Evolutionary conservation across 805 yeast species (phyloP).

Genomic region (Cyberlindnera maritima): DNA sequence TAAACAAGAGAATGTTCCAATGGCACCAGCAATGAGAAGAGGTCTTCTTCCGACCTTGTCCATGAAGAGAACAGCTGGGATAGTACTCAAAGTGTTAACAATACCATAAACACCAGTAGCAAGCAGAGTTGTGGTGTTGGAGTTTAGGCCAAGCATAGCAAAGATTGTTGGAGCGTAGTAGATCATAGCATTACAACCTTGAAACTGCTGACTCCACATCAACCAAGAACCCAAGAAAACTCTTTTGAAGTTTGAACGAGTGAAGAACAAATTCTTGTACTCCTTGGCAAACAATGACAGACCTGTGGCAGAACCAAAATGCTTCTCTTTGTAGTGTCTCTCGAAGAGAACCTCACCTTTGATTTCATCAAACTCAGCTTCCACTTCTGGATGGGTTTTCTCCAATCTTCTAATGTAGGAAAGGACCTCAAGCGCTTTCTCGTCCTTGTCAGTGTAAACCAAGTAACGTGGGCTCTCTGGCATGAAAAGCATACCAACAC

Average conservation of each 20-base stretch:
- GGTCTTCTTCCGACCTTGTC: constrained; percentile 43
- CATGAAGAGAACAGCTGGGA: constrained; percentile 23
- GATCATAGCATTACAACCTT: constrained; percentile 46
- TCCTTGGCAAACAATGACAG: constrained; percentile 33
- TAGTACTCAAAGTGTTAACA: constrained; percentile 19
- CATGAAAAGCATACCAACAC: constrained; percentile 17
- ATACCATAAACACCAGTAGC: constrained; percentile 52
- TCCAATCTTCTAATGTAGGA: constrained; percentile 35
- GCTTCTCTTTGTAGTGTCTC: constrained; percentile 18
- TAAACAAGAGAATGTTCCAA: constrained; percentile 39
- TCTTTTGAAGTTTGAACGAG: constrained; percentile 7
- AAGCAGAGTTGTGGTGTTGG: constrained; percentile 40
- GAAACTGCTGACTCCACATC: constrained; percentile 38
- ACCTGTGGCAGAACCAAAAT: constrained; percentile 34
- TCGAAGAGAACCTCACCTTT: constrained; percentile 24
- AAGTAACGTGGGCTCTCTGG: constrained; percentile 18
- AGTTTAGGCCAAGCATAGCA: constrained; percentile 43
- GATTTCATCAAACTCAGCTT: constrained; percentile 35
- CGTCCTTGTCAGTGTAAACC: constrained; percentile 33
- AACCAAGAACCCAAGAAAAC: constrained; percentile 29
- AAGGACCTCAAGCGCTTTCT: constrained; percentile 34
- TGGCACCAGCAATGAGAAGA: constrained; percentile 37
- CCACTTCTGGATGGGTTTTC: constrained; percentile 34
- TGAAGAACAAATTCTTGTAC: constrained; percentile 3
- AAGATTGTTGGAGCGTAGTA: constrained; percentile 50